Evolutionary conservation across 1,139 yeast genomes (phyloP), one percentile per base, ranked within the genome.

Genomic region (Saccharomyces hybrid): DNA sequence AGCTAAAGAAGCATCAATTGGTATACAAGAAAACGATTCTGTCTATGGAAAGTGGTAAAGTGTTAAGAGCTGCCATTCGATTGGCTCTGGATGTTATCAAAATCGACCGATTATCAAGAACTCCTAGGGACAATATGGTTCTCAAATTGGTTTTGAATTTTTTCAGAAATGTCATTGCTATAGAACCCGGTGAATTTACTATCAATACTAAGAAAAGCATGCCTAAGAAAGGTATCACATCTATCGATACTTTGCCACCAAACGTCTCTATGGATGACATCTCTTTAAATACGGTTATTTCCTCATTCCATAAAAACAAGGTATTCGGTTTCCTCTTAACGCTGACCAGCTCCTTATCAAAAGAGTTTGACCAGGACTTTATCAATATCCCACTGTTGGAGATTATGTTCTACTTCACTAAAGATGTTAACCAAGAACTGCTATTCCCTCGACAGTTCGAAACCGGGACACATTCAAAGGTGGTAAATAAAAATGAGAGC

Each of bases 321-420:
- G 96, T 89, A 1, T 75, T 93, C 52, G 80, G 80, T 56, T 82
- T 91, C 54, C 64, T 93, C 23, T 75, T 85, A 32, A 85, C 95
- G 0, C 71, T 93, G 50, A 75, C 87, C 0, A 81, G 86, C 8
- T 81, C 86, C 0, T 69, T 89, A 47, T 86, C 84, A 1, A 67
- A 73, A 1, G 88, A 86, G 52, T 83, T 87, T 63, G 86, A 83
- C 57, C 79, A 75, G 49, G 76, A 77, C 48, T 72, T 81, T 41
- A 81, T 88, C 54, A 89, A 84, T 4, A 76, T 80, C 1, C 77
- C 83, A 1, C 74, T 88, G 54, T 71, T 90, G 56, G 98, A 93
- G 62, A 79, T 88, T 50, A 70, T 89, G 41, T 86, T 80, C 66
- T 77, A 82, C 57, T 67, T 90, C 49, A 74, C 83, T 1, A 81